Percentiles rank a stretch among this genome's conserved stretches.
These are phyloP conservation scores for Thyridium curvatum DNA, from an alignment of 2,329 filamentous ascomycete species.

Conservation along the genomic window DNA sequence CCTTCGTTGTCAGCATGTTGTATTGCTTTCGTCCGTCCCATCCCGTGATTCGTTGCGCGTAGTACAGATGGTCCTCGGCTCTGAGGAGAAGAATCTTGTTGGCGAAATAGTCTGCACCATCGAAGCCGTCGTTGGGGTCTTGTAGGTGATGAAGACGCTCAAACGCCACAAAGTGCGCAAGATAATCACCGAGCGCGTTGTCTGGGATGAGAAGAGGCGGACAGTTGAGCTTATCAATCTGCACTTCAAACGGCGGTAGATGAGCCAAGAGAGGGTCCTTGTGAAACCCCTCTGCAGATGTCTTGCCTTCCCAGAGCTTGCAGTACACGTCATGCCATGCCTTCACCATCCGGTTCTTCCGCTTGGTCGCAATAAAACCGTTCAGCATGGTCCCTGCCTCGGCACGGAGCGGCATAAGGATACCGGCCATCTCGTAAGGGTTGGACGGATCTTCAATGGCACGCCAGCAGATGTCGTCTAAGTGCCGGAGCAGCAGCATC, in stretches of 20 bases:
- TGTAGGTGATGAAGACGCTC: not conserved
- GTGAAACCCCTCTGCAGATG: slow-evolving; percentile 15
- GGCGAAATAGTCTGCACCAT: not conserved
- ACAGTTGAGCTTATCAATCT: not conserved
- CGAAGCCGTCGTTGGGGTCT: not conserved
- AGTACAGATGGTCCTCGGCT: not conserved
- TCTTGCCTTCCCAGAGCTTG: slow-evolving; percentile 25
- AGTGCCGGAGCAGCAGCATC: slow-evolving; percentile 23
- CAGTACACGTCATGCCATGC: slow-evolving; percentile 32
- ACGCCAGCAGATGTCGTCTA: slow-evolving; percentile 26
- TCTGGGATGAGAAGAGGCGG: not conserved
- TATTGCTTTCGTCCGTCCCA: slow-evolving; percentile 2
- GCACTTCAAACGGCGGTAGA: not conserved
- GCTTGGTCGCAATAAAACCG: slow-evolving; percentile 25
- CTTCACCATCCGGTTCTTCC: slow-evolving; percentile 33
- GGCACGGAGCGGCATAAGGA: slow-evolving; percentile 23
- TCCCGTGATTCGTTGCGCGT: not conserved
- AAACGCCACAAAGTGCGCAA: not conserved
- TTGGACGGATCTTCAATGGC: slow-evolving; percentile 22
- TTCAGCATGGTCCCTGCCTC: slow-evolving; percentile 6
- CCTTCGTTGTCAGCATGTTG: slow-evolving; percentile 1
- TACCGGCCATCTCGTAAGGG: slow-evolving; percentile 27
- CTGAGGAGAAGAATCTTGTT: not conserved
- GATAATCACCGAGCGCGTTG: not conserved
- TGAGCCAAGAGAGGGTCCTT: slow-evolving; percentile 2